phyloP scores from a whole-genome alignment of 1,284 basidiomycete species.

The Apiotrichum domesticum region DNA sequence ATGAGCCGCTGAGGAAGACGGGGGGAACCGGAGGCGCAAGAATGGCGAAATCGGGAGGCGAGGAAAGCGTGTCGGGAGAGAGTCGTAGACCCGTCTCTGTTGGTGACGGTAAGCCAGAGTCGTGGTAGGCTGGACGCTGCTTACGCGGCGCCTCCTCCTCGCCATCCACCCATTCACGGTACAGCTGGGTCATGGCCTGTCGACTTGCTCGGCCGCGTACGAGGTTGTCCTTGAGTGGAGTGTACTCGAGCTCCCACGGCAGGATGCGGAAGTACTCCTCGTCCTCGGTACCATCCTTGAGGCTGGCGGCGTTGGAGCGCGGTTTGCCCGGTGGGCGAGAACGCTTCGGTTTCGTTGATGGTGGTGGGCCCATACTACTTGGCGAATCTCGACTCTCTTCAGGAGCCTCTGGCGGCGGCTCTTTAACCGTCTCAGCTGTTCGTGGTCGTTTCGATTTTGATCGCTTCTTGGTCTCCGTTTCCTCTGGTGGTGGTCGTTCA shows the following conservation, averaged over 20 bases:
- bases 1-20: conserved; percentile 30
- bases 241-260: conserved; percentile 45
- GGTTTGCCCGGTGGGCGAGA: conserved; percentile 8
- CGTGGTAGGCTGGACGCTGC: conserved; percentile 19
- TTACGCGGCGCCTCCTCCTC: conserved; percentile 25
- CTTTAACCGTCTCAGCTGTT: conserved; percentile 3
- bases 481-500: neutral
- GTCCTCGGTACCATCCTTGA: conserved; percentile 18
- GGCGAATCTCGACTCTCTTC: conserved; percentile 9
- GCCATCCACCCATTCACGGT: conserved; percentile 38
- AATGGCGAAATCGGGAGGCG: conserved; percentile 49
- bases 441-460: conserved; percentile 16
- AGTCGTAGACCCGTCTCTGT: conserved; percentile 37
- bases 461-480: conserved; percentile 12
- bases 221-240: conserved; percentile 39
- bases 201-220: conserved; percentile 29
- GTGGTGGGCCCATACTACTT: conserved; percentile 10
- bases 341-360: conserved; percentile 11
- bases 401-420: neutral
- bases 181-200: conserved; percentile 29
- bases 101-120: conserved; percentile 41
- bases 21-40: conserved; percentile 44
- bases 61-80: conserved; percentile 30
- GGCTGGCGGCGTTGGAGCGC: conserved; percentile 5
- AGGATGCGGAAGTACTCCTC: conserved; percentile 37